Percentiles rank a stretch among this genome's conserved stretches.
Conservation (phyloP, 192 early-diverging fungal species). For the Thamnidium elegans region DNA sequence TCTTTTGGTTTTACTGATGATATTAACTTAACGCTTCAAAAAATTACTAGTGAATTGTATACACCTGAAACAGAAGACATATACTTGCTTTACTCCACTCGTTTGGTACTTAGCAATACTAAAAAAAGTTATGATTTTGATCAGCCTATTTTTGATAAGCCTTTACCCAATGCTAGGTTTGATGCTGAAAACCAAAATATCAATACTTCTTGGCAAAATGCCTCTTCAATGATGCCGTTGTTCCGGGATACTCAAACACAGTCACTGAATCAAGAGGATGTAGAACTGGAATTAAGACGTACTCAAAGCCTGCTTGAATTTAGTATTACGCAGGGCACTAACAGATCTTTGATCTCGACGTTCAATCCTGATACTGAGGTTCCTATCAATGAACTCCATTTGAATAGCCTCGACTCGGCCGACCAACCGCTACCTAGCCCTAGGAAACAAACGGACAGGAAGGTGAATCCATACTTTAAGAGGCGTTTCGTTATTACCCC, state of each 20-base stretch:
- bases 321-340: constrained; percentile 34
- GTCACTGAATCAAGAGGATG: constrained; percentile 4
- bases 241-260: constrained; percentile 24
- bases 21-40: constrained; percentile 34
- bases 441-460: too few relatives aligned
- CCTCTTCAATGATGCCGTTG: constrained; percentile 31
- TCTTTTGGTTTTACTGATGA: constrained; percentile 33
- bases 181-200: constrained; percentile 53
- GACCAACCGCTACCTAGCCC: too few relatives aligned
- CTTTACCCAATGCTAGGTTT: constrained; percentile 67
- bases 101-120: constrained; percentile 57
- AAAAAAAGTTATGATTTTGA: constrained; percentile 60
- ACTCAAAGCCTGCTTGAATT: constrained; percentile 45
- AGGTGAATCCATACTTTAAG: too few relatives aligned
- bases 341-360: too few relatives aligned
- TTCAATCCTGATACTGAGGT: too few relatives aligned
- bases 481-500: too few relatives aligned
- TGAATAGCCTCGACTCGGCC: too few relatives aligned
- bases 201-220: constrained; percentile 50
- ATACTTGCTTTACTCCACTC: constrained; percentile 57
- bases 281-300: constrained; percentile 27
- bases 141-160: constrained; percentile 57
- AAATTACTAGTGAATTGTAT: constrained; percentile 55
- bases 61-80: constrained; percentile 58
- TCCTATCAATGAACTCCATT: too few relatives aligned